Evolutionary conservation across 1,284 basidiomycete species (phyloP), one percentile per base, ranked within the genome.

Genomic region (Thecaphora thlaspeos): DNA sequence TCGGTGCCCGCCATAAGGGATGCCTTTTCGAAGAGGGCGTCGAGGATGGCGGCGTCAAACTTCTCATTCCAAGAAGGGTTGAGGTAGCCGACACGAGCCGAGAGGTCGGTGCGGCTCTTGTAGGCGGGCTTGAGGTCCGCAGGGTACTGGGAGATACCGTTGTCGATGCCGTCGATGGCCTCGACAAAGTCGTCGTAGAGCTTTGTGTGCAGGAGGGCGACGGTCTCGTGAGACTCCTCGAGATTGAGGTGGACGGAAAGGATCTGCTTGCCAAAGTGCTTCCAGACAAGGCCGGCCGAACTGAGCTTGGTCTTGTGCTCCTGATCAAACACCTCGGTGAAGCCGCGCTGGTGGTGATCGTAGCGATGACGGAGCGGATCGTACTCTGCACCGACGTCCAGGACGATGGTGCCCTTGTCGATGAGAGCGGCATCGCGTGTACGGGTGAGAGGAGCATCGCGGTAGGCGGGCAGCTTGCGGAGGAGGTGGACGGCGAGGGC

Each of bases 341-440:
- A 98, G 0, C 89, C 92, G 43, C 93, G 86, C 79, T 98, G 95
- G 76, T 98, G 94, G 77, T 98, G 94, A 79, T 98, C 94, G 80
- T 91, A 98, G 34, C 89, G 84, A 57, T 88, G 84, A 55, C 82
- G 84, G 46, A 80, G 81, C 68, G 87, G 84, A 55, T 93, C 90
- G 79, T 98, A 98, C 18, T 89, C 84, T 10, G 90, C 93, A 17
- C 95, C 94, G 50, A 98, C 94, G 77, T 98, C 94, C 34, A 98
- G 91, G n/a, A 98, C 91, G 75, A 98, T 92, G 72, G 92, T 87
- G 72, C 91, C 92, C 4, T 85, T 83, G 61, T 88, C 87, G 48
- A 98, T 84, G 45, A 88, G 79, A 12, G 83, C 84, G 1, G 88
- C 86, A 76, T 96, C 91, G 48, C 94, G 85, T 41, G 85, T 88